phyloP scores from a whole-genome alignment of 352 stramenopile species.

The Phytophthora pisi region DNA sequence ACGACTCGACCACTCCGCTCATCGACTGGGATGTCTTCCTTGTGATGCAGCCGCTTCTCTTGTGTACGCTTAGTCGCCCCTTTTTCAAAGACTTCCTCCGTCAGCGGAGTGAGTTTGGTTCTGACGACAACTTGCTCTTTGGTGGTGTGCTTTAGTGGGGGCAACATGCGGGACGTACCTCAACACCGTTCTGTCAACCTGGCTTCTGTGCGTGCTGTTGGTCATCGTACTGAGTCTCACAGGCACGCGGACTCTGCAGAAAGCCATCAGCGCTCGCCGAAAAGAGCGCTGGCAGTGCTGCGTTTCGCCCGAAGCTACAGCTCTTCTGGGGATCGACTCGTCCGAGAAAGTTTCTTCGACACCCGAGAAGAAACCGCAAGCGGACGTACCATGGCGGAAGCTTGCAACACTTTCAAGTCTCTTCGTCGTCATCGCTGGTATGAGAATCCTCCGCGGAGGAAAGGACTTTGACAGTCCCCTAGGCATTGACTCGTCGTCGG shows the following conservation, averaged over 20 bases:
- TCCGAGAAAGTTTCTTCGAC: slow-evolving; percentile 3
- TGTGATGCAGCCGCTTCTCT: slow-evolving; percentile 94
- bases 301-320: slow-evolving; percentile 21
- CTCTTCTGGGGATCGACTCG: slow-evolving; percentile 21
- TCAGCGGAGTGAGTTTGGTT: background rate
- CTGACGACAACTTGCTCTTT: background rate
- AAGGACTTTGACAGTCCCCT: slow-evolving; percentile 88
- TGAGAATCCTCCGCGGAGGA: slow-evolving; percentile 93
- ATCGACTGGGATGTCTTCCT: slow-evolving; percentile 98
- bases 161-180: slow-evolving; percentile 87
- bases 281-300: slow-evolving; percentile 79
- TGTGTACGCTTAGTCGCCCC: slow-evolving; percentile 45
- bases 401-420: slow-evolving; percentile 82
- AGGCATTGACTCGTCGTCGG: slow-evolving; percentile 86
- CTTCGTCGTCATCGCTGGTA: slow-evolving; percentile 88
- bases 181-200: slow-evolving; percentile 92
- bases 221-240: slow-evolving; percentile 90
- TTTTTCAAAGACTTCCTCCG: background rate
- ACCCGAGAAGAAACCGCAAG: slow-evolving; percentile 34
- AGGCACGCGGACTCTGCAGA: slow-evolving; percentile 87
- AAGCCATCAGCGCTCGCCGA: slow-evolving; percentile 88
- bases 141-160: slow-evolving; percentile 46
- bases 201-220: slow-evolving; percentile 87
- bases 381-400: slow-evolving; percentile 72
- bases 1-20: slow-evolving; percentile 87